Evolutionary conservation across 495 filamentous ascomycete genomes (phyloP), one percentile per base, ranked within the genome.

Genomic region (Apodospora peruviana): DNA sequence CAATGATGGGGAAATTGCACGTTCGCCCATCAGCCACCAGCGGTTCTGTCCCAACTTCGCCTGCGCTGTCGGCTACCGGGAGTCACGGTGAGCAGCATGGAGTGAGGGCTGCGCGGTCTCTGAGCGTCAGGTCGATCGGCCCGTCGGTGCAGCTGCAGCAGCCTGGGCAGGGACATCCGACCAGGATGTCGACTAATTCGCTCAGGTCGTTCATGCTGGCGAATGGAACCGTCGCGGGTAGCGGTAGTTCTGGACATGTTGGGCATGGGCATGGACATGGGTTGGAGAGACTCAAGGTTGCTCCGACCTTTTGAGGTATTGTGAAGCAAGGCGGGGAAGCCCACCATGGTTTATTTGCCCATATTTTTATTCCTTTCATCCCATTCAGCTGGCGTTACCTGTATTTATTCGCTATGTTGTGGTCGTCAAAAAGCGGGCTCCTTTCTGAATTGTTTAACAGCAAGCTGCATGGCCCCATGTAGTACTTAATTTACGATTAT

Each of bases 1-100:
- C 56, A 8, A 64, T 64, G 58, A 61, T 61, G 58, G 43, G 51
- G 39, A 61, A 57, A 46, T 46, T 64, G 10, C 61, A 64, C 37
- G 52, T 57, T 7, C 48, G 61, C n/a, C n/a, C n/a, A n/a, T n/a
- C n/a, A n/a, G n/a, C n/a, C 2, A 45, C 53, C 1, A 48, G 55
- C n/a, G 55, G 49, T 0, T 58, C 57, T 18, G 45, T 53, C 12
- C 60, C 60, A 24, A 53, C 55, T 1, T 51, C 50, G 1, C 53
- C 57, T 10, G 51, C 48, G 9, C 38, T 54, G 47, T 53, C 52
- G n/a, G 43, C 39, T 10, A 20, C 34, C 7, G 49, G 9, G 27
- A 32, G 27, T 32, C 14, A 23, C 10, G 20, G 24, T 11, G n/a
- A 40, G 18, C 12, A 16, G 18, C 17, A 34, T 42, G 9, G 29